Conservation (phyloP, 345 rosid genomes). For the Salix udensis region DNA sequence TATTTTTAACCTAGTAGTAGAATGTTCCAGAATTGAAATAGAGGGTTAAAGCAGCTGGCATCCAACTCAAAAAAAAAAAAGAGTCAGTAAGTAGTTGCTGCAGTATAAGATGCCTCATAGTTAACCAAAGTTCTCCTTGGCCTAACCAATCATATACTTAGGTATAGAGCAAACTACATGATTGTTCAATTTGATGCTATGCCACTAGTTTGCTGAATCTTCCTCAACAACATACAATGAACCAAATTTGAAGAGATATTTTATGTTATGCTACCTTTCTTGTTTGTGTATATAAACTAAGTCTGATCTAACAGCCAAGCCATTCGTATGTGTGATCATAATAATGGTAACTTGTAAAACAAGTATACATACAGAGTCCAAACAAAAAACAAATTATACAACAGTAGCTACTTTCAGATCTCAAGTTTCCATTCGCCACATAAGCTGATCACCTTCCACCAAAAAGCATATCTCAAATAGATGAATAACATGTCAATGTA, state of each 20-base stretch:
- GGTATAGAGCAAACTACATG: not conserved
- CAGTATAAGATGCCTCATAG: not conserved
- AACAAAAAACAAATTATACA: not conserved
- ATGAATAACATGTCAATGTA: not conserved
- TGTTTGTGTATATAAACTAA: not conserved
- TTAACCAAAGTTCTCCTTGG: not conserved
- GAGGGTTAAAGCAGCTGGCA: not conserved
- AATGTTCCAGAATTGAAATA: not conserved
- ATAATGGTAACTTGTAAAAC: not conserved
- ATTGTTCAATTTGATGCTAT: not conserved
- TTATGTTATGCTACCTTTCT: not conserved
- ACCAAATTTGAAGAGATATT: not conserved
- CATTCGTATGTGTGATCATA: not conserved
- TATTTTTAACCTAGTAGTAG: not conserved
- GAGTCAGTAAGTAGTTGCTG: not conserved
- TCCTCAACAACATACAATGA: not conserved
- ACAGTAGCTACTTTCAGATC: not conserved
- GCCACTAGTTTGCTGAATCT: not conserved
- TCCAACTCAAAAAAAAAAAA: not conserved
- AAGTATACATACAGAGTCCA: not conserved
- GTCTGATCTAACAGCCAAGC: not conserved
- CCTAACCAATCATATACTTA: not conserved
- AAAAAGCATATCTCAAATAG: not conserved
- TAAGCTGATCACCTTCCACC: not conserved
- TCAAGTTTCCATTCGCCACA: not conserved